Conservation (phyloP, 2,329 filamentous ascomycete genomes). For the Alternaria novae-zelandiae region DNA sequence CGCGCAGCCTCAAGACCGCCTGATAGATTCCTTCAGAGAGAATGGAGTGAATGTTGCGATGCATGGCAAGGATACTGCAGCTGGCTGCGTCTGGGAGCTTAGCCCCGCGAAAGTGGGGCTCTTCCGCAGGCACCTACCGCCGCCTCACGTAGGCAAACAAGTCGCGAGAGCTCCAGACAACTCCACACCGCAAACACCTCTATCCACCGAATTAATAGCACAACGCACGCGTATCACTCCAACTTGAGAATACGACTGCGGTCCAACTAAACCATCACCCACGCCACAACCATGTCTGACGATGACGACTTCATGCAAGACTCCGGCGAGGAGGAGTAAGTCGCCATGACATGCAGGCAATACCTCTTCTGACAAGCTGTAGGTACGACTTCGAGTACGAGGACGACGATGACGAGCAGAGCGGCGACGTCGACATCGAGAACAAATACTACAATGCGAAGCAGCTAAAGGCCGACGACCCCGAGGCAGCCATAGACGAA, state of each 20-base stretch:
- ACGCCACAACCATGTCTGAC: conserved; percentile 69
- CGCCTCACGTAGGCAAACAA: conserved; percentile 21
- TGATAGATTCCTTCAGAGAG: neutral
- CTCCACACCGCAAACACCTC: neutral
- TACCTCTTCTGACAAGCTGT: conserved; percentile 24
- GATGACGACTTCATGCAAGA: conserved; percentile 95
- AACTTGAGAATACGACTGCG: neutral
- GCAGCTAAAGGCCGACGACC: conserved; percentile 87
- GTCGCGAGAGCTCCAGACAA: conserved; percentile 8
- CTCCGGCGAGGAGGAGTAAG: conserved; percentile 83
- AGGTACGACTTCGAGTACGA: conserved; percentile 98
- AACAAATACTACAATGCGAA: conserved; percentile 99
- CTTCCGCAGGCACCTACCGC: conserved; percentile 26
- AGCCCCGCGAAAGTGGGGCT: conserved; percentile 16
- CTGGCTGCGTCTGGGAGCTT: conserved; percentile 3
- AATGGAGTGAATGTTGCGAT: neutral
- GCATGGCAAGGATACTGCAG: conserved; percentile 5
- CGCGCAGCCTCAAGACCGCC: neutral
- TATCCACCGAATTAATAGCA: neutral
- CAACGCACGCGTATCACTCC: neutral
- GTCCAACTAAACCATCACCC: neutral
- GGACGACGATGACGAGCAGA: conserved; percentile 87
- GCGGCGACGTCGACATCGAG: conserved; percentile 90
- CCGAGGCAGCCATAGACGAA: conserved; percentile 86
- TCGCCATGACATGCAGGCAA: neutral